A percentile compares a stretch with the other conserved stretches of the same genome.
phyloP scores from a whole-genome alignment of 352 stramenopile genomes.

The Globisporangium barbulae region DNA sequence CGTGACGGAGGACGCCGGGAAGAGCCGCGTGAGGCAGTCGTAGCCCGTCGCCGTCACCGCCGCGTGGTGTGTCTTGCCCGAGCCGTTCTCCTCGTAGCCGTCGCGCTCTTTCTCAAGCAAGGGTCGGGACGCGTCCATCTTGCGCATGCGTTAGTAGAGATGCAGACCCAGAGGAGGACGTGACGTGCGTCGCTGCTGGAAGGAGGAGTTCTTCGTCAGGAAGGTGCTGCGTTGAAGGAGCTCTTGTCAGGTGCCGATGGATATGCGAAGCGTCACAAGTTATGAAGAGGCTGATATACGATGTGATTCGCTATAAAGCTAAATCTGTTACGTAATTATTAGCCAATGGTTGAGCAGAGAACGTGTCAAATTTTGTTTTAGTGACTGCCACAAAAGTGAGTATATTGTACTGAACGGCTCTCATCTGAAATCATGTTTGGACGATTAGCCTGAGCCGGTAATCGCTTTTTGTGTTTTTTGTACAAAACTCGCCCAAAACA shows the following conservation, averaged over 20 bases:
- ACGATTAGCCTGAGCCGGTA: too few relatives aligned
- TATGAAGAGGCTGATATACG: not conserved
- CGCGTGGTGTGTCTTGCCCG: conserved; percentile 18
- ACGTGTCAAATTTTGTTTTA: not conserved
- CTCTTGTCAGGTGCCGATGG: not conserved
- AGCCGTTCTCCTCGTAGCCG: conserved; percentile 19
- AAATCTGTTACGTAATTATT: not conserved
- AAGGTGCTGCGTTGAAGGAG: not conserved
- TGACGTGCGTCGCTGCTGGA: not conserved
- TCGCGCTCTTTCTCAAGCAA: conserved; percentile 39
- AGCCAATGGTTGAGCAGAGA: not conserved
- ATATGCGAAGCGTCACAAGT: conserved; percentile 8
- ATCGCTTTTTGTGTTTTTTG: too few relatives aligned
- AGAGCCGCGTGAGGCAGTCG: conserved; percentile 10
- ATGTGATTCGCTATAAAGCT: not conserved
- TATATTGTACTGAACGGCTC: too few relatives aligned
- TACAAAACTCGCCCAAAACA: too few relatives aligned
- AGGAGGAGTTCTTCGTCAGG: conserved; percentile 2
- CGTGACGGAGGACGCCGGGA: conserved; percentile 17
- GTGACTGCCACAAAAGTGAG: not conserved
- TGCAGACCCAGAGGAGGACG: not conserved
- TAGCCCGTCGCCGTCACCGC: conserved; percentile 18
- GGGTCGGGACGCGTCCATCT: conserved; percentile 50
- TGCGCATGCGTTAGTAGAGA: not conserved
- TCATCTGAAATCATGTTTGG: too few relatives aligned